A percentile compares a stretch with the other conserved stretches of the same genome.
phyloP scores from a whole-genome alignment of 306 rosid genomes.

The Psophocarpus tetragonolobus region DNA sequence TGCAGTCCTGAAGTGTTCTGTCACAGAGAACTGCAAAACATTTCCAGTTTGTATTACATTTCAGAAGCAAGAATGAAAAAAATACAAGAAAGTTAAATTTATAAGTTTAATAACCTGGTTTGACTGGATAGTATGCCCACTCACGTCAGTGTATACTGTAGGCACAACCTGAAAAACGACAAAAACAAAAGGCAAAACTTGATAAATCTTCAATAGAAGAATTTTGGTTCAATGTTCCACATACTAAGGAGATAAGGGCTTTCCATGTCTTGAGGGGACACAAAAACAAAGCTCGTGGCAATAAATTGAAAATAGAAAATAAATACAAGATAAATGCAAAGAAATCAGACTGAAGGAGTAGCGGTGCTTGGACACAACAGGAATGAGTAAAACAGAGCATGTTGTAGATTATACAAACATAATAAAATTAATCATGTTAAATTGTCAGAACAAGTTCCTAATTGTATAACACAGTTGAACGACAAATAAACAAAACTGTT shows the following conservation, averaged over 20 bases:
- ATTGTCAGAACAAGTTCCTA: not conserved
- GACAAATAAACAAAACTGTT: not conserved
- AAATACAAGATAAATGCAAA: not conserved
- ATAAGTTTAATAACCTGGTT: constrained; percentile 71
- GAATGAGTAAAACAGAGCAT: not conserved
- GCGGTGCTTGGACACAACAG: not conserved
- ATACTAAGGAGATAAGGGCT: not conserved
- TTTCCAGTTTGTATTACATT: constrained; percentile 4
- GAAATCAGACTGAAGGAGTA: not conserved
- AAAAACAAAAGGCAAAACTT: constrained; percentile 17
- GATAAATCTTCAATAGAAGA: not conserved
- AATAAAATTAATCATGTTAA: not conserved
- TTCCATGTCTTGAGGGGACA: not conserved
- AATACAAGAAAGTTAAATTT: not conserved
- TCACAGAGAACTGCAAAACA: constrained; percentile 91
- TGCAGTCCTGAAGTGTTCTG: constrained; percentile 80
- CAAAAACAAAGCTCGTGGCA: not conserved
- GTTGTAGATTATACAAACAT: not conserved
- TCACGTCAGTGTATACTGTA: constrained; percentile 81
- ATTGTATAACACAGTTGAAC: not conserved
- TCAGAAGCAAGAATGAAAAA: not conserved
- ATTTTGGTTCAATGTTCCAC: not conserved
- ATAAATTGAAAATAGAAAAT: not conserved
- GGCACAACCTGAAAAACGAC: constrained; percentile 79
- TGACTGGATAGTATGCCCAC: constrained; percentile 85